These are phyloP conservation scores for Candida boleticola DNA, from an alignment of 805 yeast genomes.

Conservation along the genomic window DNA sequence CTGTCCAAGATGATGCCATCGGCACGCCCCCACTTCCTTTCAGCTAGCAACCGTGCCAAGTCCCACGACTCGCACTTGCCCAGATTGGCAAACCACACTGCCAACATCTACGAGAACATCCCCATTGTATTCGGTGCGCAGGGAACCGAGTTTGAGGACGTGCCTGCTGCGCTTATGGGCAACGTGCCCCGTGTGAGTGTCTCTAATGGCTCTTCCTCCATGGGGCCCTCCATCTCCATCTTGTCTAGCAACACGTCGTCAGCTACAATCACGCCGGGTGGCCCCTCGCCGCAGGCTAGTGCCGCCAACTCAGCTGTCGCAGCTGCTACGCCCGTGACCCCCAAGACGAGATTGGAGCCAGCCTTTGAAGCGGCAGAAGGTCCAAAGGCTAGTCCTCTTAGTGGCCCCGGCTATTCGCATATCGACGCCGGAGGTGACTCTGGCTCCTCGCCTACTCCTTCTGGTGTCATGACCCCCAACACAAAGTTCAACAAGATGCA, in stretches of 20 bases:
- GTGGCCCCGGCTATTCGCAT: too few relatives aligned
- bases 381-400: too few relatives aligned
- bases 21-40: conserved; percentile 32
- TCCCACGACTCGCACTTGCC: conserved; percentile 44
- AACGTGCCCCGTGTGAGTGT: conserved; percentile 26
- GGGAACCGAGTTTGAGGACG: conserved; percentile 36
- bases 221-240: conserved; percentile 14
- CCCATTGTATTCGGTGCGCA: conserved; percentile 31
- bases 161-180: conserved; percentile 38
- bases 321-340: neutral
- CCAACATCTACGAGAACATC: conserved; percentile 15
- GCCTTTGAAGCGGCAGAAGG: neutral
- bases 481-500: conserved; percentile 4
- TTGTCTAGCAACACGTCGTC: conserved; percentile 15
- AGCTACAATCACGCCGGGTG: conserved; percentile 15
- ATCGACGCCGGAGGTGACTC: neutral
- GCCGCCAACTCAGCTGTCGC: neutral
- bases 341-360: neutral
- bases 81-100: conserved; percentile 15
- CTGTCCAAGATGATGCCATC: conserved; percentile 37
- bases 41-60: conserved; percentile 33
- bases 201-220: conserved; percentile 11
- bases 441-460: neutral
- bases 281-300: neutral
- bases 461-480: neutral